Base-by-base conservation (phyloP, 2,329 filamentous ascomycete genomes). In the Tricladium varicosporioides region DNA sequence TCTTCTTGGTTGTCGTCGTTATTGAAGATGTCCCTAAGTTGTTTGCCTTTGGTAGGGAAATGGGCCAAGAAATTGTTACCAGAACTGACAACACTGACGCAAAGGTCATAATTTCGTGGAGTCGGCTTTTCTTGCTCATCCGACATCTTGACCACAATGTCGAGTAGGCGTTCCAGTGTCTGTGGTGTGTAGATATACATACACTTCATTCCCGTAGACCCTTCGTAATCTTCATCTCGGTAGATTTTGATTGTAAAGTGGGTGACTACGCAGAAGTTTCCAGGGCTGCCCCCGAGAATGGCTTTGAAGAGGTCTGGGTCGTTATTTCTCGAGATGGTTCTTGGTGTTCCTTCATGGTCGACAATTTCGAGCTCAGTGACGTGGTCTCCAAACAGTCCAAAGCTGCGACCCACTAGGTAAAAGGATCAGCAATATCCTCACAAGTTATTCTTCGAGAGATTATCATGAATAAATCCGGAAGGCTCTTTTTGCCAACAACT, bases 41-140 rank as follows among this genome's bases (percentile, higher is more conserved):
- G 69, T 4, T 71, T 54, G 1, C 73, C 71, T 44, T 74, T 61
- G 14, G 72, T 61, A 3, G 73, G 71, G 42, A 75, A 72, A 10
- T 73, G 68, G 27, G 73, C 68, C 0, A 71, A 72, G n/a, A 74
- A 67, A 4, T 67, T 62, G 1, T 67, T 64, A 45, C 67, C 62
- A 60, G 70, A 74, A 55, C 75, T 78, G 32, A 80, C 70, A 2
- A 79, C 75, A 61, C 72, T 79, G 60, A 79, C 67, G 55, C 74
- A 77, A 10, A 78, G 66, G 60, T 80, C 78, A 51, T 75, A 80
- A 63, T 76, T 76, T 2, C 76, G 70, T 2, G 77, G 76, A 53
- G 75, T 27, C 22, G 22, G 22, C 22, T 27, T 74, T 19, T 72
- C 63, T 0, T 70, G 65, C 52, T 78, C 66, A 22, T 78, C 77